Base-by-base conservation (phyloP, 192 early-diverging fungal genomes). In the Entomortierella parvispora region DNA sequence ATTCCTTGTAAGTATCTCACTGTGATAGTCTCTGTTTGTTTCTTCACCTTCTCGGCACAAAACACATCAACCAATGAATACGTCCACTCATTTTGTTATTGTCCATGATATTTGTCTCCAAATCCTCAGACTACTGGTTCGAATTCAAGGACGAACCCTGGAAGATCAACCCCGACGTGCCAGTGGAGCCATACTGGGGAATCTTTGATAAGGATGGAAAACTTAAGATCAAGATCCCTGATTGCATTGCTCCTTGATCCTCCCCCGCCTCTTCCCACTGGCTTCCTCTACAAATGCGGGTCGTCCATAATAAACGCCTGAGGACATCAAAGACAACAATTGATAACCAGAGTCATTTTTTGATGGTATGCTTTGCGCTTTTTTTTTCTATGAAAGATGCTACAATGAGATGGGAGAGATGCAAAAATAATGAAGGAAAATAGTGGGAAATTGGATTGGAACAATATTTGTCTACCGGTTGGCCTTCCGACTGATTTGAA, bases 111-210 rank as follows among this genome's bases (percentile, higher is more conserved):
- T n/a, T n/a, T n/a, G n/a, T n/a, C n/a, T n/a, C n/a, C n/a, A n/a
- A n/a, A n/a, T n/a, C n/a, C n/a, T n/a, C n/a, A n/a, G 68, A 81
- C 42, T 76, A 61, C 46, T 81, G 70, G 70, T 81, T 75, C 50
- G 71, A 81, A 62, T 64, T 69, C 67, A 75, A 65, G 51, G 80
- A 81, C 29, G 71, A 81, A 37, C 80, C 71, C 40, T 76, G 71
- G 80, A 81, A 81, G 49, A 46, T 31, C 2, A 32, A 59, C 48
- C 55, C 66, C 11, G 43, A 43, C 2, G 57, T 56, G 2, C 66
- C 60, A 9, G 42, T 80, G 9, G 77, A 80, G 43, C 46, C 54
- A 11, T 58, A 42, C 37, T 80, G 77, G 77, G 68, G 68, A 22
- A 62, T 80, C 20, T 66, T 80, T 50, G 62, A 69, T 18, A 46